Base-by-base conservation (phyloP, 805 yeast genomes). In the Starmerella bombicola region DNA sequence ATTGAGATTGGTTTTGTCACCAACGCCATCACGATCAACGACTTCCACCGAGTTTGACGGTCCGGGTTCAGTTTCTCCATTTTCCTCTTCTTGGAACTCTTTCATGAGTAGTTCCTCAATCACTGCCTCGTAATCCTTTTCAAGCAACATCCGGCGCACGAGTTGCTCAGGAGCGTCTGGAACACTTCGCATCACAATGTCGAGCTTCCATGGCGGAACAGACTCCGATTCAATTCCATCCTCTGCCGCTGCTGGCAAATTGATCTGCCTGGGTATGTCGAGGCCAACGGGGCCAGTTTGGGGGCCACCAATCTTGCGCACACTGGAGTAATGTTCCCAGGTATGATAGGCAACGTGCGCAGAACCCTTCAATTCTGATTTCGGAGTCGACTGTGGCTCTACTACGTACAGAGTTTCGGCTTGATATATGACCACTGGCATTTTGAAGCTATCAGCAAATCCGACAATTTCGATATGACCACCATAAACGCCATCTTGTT, bases 291-390 rank as follows among this genome's bases (percentile, higher is more conserved):
- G 43, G 16, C 68, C 68, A 5, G 43, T 35, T 33, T 57, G 61
- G 3, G 68, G 67, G 1, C 66, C 67, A 13, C 47, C 51, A n/a
- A 53, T 39, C 36, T 61, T 57, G 20, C 68, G 51, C 3, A 63
- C 63, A 10, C 65, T 60, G 10, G 67, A 62, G 40, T 65, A 65
- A 48, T 64, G 69, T 42, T 65, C 68, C 68, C 69, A 64, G 1
- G 60, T 53, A 33, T 64, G 69, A 35, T 65, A 64, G 3, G 66
- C 69, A 30, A 64, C 47, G 38, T 63, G 68, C 2, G 19, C 47
- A 17, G 18, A 28, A 15, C 40, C 40, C 3, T 24, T 5, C 30
- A 28, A 32, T 9, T 24, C 35, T 5, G 29, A 9, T 8, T 15
- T 30, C 20, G 24, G 5, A 9, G 7, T 6, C 4, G 18, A 28